phyloP scores from a whole-genome alignment of 169 alveolate species.

The Plasmodium gonderi region DNA sequence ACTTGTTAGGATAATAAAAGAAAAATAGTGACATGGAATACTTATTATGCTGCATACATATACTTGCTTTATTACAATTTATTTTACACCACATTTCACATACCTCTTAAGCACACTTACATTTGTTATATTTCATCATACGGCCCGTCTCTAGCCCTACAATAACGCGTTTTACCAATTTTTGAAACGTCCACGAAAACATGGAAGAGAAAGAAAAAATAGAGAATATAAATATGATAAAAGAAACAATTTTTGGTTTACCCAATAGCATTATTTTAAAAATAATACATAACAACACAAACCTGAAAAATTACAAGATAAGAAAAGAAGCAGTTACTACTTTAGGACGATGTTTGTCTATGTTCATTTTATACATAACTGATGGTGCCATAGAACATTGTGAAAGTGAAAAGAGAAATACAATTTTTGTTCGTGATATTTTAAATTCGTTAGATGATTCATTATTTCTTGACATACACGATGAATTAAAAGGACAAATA shows the following conservation, averaged over 20 bases:
- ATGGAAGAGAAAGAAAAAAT: conserved; percentile 25
- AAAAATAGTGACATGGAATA: not conserved
- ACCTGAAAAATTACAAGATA: conserved; percentile 29
- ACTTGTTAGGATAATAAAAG: not conserved
- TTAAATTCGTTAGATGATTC: conserved; percentile 59
- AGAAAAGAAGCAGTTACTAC: conserved; percentile 54
- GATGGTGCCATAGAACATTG: conserved; percentile 69
- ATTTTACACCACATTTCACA: not conserved
- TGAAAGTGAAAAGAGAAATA: conserved; percentile 46
- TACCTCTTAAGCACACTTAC: not conserved
- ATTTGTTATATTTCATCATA: not conserved
- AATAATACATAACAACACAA: conserved; percentile 28
- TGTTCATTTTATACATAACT: conserved; percentile 62
- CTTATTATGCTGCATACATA: not conserved
- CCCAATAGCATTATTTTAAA: conserved; percentile 30
- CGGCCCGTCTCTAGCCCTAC: not conserved
- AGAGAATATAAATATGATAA: conserved; percentile 21
- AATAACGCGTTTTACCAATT: too few relatives aligned
- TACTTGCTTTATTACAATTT: not conserved
- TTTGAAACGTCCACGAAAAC: not conserved
- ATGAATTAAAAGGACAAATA: conserved; percentile 31
- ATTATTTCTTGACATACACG: conserved; percentile 46
- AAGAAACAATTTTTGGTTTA: conserved; percentile 50
- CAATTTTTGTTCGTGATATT: conserved; percentile 41
- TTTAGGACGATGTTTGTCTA: conserved; percentile 40